A percentile compares a stretch with the other conserved stretches of the same genome.
Conservation (phyloP, 192 early-diverging fungal species). For the Backusella sp. region DNA sequence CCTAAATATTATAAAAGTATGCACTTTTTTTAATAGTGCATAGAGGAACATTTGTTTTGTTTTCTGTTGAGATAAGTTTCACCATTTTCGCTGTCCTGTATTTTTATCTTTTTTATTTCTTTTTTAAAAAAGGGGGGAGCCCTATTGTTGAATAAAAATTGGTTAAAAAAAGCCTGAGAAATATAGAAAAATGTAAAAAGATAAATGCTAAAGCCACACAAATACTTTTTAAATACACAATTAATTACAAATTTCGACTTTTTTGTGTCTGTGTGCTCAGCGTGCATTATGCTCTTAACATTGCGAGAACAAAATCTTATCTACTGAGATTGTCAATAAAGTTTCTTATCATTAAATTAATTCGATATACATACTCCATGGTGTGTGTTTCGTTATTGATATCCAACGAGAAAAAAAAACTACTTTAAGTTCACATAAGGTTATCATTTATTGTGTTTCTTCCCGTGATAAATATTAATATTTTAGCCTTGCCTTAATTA, state of each 20-base stretch:
- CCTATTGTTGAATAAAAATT: background rate
- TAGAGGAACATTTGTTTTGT: too few species aligned
- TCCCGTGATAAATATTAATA: background rate
- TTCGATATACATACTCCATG: background rate
- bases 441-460: background rate
- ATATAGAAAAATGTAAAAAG: background rate
- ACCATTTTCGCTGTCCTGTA: background rate
- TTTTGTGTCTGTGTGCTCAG: background rate
- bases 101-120: background rate
- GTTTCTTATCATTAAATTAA: too few species aligned
- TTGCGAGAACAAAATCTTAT: too few species aligned
- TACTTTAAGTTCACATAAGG: background rate
- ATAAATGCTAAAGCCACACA: background rate
- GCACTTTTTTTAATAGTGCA: background rate
- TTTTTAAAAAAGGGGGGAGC: background rate
- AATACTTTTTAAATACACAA: background rate
- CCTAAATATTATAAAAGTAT: background rate
- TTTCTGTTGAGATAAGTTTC: background rate
- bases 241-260: constrained; percentile 1
- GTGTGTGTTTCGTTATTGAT: background rate
- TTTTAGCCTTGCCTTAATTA: background rate
- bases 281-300: background rate
- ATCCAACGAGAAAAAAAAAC: background rate
- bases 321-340: too few species aligned
- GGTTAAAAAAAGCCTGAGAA: background rate